A percentile compares a stretch with the other conserved stretches of the same genome.
These are phyloP conservation scores for Vigna nakashimae DNA, from an alignment of 306 rosid species.

Conservation along the genomic window DNA sequence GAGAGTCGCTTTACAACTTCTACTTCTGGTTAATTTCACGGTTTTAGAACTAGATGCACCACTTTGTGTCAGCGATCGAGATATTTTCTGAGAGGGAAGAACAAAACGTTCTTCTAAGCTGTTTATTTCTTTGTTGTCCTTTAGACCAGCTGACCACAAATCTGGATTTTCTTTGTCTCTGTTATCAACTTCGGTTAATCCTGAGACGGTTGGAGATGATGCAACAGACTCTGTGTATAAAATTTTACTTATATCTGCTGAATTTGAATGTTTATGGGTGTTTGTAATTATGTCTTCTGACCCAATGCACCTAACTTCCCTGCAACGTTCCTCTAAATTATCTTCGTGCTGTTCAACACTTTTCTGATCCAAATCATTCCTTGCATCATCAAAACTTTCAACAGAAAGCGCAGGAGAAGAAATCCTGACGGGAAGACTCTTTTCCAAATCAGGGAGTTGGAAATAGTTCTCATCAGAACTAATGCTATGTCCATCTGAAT, in stretches of 20 bases:
- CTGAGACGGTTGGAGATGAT: conserved; percentile 64
- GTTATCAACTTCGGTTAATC: conserved; percentile 50
- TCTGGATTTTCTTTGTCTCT: conserved; percentile 52
- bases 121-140: conserved; percentile 50
- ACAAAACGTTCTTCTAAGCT: conserved; percentile 45
- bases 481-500: conserved; percentile 68
- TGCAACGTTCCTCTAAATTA: conserved; percentile 55
- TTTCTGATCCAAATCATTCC: conserved; percentile 45
- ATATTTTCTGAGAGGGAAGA: conserved; percentile 53
- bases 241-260: conserved; percentile 51
- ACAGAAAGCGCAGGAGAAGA: conserved; percentile 53
- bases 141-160: conserved; percentile 45
- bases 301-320: conserved; percentile 68
- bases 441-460: conserved; percentile 69
- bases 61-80: conserved; percentile 51
- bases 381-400: conserved; percentile 44
- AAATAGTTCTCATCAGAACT: conserved; percentile 68
- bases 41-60: conserved; percentile 45
- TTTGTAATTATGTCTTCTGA: conserved; percentile 56
- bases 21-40: conserved; percentile 65
- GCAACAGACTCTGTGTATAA: conserved; percentile 50
- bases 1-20: conserved; percentile 81
- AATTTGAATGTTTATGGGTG: conserved; percentile 49
- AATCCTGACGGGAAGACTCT: conserved; percentile 45
- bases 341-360: conserved; percentile 50